These are phyloP conservation scores for Candida vartiovaarae DNA, from an alignment of 805 yeast species.

Conservation along the genomic window DNA sequence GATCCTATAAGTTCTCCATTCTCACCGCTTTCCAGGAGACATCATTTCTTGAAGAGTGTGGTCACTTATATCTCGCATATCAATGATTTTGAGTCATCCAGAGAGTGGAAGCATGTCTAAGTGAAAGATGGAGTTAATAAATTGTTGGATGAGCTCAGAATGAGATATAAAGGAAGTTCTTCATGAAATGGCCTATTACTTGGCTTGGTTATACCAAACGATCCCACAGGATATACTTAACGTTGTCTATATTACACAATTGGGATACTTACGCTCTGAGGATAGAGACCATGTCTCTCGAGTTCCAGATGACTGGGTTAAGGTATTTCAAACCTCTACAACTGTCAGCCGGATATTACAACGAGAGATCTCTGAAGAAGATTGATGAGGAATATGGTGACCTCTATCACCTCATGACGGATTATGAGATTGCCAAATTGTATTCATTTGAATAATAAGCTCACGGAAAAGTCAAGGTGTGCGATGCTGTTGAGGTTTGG, in stretches of 20 bases:
- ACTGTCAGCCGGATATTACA: slow-evolving; percentile 26
- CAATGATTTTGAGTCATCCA: slow-evolving; percentile 32
- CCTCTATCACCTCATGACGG: slow-evolving; percentile 32
- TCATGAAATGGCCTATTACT: slow-evolving; percentile 16
- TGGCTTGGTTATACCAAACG: slow-evolving; percentile 4
- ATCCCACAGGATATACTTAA: slow-evolving; percentile 19
- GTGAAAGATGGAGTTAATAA: slow-evolving; percentile 26
- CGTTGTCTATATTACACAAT: slow-evolving; percentile 38
- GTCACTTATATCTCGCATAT: slow-evolving; percentile 18
- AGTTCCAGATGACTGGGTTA: slow-evolving; percentile 25
- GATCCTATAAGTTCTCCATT: slow-evolving; percentile 5
- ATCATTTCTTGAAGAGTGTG: slow-evolving; percentile 9
- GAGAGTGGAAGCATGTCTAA: slow-evolving; percentile 20
- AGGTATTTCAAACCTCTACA: slow-evolving; percentile 32
- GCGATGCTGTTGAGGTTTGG: slow-evolving; percentile 15
- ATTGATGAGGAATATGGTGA: slow-evolving; percentile 37
- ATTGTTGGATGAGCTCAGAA: slow-evolving; percentile 19
- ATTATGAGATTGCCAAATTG: slow-evolving; percentile 35
- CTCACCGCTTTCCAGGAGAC: background rate
- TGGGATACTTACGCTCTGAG: slow-evolving; percentile 34
- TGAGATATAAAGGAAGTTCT: slow-evolving; percentile 23
- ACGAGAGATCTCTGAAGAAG: slow-evolving; percentile 23
- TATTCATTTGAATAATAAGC: slow-evolving; percentile 23
- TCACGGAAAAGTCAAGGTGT: slow-evolving; percentile 8
- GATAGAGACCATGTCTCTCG: slow-evolving; percentile 5